phyloP scores from a whole-genome alignment of 176 grass and related monocot genomes.

The Phoenix roebelenii region DNA sequence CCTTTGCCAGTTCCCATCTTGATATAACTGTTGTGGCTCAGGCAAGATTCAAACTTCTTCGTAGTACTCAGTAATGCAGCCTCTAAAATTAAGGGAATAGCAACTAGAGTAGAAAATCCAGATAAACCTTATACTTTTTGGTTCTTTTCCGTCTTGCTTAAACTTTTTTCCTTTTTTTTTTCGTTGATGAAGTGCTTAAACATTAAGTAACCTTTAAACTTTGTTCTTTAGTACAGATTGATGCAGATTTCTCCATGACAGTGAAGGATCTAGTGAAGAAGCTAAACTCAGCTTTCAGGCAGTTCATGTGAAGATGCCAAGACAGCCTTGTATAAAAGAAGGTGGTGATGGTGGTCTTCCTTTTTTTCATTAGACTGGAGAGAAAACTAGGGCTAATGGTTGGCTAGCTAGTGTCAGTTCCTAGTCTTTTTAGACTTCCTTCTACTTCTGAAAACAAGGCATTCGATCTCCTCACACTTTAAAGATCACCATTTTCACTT shows the following conservation, averaged over 20 bases:
- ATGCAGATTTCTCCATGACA: constrained; percentile 63
- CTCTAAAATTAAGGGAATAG: too few species aligned
- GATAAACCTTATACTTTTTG: too few species aligned
- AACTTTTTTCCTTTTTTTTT: too few species aligned
- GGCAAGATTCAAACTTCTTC: background rate
- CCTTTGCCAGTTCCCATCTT: constrained; percentile 11
- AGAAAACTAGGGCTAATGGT: constrained; percentile 35
- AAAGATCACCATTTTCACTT: constrained; percentile 52
- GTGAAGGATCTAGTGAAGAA: constrained; percentile 94
- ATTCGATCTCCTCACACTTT: constrained; percentile 23
- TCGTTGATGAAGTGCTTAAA: too few species aligned
- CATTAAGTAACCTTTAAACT: too few species aligned
- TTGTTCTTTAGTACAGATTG: constrained; percentile 40
- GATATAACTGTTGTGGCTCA: constrained; percentile 19
- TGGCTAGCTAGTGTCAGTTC: constrained; percentile 18
- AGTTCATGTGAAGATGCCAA: constrained; percentile 40
- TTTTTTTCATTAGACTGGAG: constrained; percentile 37
- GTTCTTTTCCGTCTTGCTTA: too few species aligned
- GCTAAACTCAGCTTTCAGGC: constrained; percentile 69
- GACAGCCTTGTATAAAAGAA: too few species aligned
- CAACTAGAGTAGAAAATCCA: too few species aligned
- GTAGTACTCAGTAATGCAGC: too few species aligned
- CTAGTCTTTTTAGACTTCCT: constrained; percentile 1
- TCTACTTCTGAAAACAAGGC: constrained; percentile 39
- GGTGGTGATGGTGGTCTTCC: too few species aligned